phyloP scores from a whole-genome alignment of 805 yeast genomes.

The Vanderwaltozyma polyspora region DNA sequence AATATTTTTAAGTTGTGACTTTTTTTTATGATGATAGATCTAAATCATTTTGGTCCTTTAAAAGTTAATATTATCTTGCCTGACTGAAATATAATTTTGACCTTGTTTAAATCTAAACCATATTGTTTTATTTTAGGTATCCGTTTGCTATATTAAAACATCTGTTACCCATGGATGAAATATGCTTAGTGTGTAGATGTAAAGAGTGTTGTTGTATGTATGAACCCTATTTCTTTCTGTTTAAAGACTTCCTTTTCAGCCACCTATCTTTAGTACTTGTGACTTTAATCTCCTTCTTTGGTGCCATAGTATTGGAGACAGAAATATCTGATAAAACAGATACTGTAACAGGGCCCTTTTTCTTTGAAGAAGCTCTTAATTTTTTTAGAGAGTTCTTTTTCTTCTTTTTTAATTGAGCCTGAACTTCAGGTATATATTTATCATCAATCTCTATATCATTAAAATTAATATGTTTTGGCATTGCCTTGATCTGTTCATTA shows the following conservation, averaged over 20 bases:
- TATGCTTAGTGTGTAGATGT: not conserved
- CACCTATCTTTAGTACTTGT: slow-evolving; percentile 25
- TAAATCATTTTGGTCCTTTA: no score
- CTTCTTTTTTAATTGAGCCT: slow-evolving; percentile 10
- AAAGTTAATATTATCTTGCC: no score
- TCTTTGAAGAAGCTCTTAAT: slow-evolving; percentile 20
- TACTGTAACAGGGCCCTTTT: slow-evolving; percentile 35
- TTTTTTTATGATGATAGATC: no score
- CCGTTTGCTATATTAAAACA: no score
- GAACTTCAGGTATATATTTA: slow-evolving; percentile 10
- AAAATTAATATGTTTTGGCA: slow-evolving; percentile 28
- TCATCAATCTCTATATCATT: slow-evolving; percentile 17
- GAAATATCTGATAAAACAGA: slow-evolving; percentile 19
- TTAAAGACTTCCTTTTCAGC: slow-evolving; percentile 24
- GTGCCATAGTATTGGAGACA: slow-evolving; percentile 17
- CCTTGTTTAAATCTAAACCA: no score
- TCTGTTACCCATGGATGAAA: not conserved
- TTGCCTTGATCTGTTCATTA: slow-evolving; percentile 7
- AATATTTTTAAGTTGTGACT: no score
- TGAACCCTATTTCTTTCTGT: no score
- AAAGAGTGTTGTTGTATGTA: no score
- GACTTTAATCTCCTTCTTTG: slow-evolving; percentile 18
- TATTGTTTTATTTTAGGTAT: no score
- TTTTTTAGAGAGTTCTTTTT: slow-evolving; percentile 27
- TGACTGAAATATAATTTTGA: no score